Conservation (phyloP, 495 filamentous ascomycete species). For the Aspergillus asperescens region DNA sequence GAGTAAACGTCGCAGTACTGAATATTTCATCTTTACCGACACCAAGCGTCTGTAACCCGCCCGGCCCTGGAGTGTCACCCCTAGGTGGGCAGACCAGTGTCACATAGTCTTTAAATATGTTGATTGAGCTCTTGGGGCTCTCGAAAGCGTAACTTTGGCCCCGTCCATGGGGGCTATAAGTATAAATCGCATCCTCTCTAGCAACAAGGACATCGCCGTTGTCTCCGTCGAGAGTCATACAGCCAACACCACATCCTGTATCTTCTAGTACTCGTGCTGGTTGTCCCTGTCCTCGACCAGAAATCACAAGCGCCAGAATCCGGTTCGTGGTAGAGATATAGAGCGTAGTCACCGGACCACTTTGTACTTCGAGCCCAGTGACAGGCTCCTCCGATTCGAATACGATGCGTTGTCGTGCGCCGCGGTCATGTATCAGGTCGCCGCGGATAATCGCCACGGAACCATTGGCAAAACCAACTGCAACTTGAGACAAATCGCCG, state of each 20-base stretch:
- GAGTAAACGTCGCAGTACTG: constrained; percentile 75
- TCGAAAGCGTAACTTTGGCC: constrained; percentile 87
- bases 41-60: constrained; percentile 58
- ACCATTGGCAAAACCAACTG: constrained; percentile 92
- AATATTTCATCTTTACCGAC: constrained; percentile 64
- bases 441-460: constrained; percentile 89
- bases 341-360: constrained; percentile 61
- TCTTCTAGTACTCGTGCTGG: constrained; percentile 85
- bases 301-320: constrained; percentile 80
- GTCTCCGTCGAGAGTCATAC: constrained; percentile 79
- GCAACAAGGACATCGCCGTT: constrained; percentile 84
- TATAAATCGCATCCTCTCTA: constrained; percentile 91
- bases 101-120: constrained; percentile 79
- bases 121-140: constrained; percentile 76
- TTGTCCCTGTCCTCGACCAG: constrained; percentile 81
- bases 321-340: constrained; percentile 89
- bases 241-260: constrained; percentile 80
- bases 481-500: constrained; percentile 82
- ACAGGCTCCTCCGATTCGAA: constrained; percentile 97
- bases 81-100: constrained; percentile 81
- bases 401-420: constrained; percentile 91
- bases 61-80: constrained; percentile 47
- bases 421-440: constrained; percentile 91
- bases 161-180: constrained; percentile 79
- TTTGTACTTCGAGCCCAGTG: constrained; percentile 67